Percentiles rank a stretch among this genome's conserved stretches.
phyloP scores from a whole-genome alignment of 2,329 filamentous ascomycete genomes.

The Pseudopyrenochaeta lycopersici region DNA sequence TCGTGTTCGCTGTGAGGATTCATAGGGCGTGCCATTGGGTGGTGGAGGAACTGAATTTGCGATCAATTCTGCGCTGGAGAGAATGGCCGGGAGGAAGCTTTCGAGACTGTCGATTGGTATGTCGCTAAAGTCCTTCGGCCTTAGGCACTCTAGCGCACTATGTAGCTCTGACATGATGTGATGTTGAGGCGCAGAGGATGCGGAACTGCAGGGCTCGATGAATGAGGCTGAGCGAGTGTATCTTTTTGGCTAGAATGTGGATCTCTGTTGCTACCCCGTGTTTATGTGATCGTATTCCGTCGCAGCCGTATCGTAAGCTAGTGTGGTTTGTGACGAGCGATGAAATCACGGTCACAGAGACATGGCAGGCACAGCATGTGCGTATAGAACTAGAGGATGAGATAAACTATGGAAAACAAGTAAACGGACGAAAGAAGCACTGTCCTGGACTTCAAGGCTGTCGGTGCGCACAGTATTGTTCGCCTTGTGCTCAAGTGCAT shows the following conservation, averaged over 20 bases:
- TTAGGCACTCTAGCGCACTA: constrained; percentile 55
- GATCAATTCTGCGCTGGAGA: constrained; percentile 71
- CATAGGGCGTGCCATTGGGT: constrained; percentile 55
- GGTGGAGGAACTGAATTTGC: constrained; percentile 77
- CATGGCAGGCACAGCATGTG: not conserved
- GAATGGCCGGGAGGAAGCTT: constrained; percentile 51
- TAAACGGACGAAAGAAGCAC: not conserved
- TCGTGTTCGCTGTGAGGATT: constrained; percentile 63
- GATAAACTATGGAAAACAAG: not conserved
- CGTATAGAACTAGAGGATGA: not conserved
- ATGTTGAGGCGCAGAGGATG: not conserved
- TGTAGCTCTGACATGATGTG: constrained; percentile 51
- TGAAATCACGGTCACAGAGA: constrained; percentile 19
- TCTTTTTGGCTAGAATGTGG: not conserved
- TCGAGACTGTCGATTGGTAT: constrained; percentile 54
- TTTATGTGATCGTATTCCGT: constrained; percentile 15
- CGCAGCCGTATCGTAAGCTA: constrained; percentile 22
- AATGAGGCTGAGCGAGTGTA: not conserved
- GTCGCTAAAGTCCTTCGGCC: constrained; percentile 55
- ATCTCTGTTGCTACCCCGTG: not conserved
- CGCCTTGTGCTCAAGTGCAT: not conserved
- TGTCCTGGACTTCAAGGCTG: constrained; percentile 7
- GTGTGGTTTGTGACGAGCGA: constrained; percentile 19
- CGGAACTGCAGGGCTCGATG: not conserved
- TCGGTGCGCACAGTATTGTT: not conserved